Percentiles rank a stretch among this genome's conserved stretches.
These are phyloP conservation scores for Backusella westeae DNA, from an alignment of 192 early-diverging fungal genomes.

Conservation along the genomic window DNA sequence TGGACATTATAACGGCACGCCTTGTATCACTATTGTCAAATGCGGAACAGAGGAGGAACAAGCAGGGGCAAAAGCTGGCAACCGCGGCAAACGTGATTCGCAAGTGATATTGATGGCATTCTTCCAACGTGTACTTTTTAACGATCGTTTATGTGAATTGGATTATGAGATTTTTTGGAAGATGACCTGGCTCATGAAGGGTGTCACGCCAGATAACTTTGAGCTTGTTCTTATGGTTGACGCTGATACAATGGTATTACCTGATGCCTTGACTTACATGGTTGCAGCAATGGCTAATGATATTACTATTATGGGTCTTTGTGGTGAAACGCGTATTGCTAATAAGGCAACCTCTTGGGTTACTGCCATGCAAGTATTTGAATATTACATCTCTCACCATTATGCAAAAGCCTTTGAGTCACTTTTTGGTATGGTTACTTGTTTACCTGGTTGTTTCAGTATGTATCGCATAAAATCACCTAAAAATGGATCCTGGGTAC, in stretches of 20 bases:
- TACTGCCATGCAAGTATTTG: constrained; percentile 95
- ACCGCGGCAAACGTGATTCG: constrained; percentile 95
- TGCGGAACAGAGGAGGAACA: constrained; percentile 71
- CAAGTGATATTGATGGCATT: constrained; percentile 96
- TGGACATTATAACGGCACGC: constrained; percentile 68
- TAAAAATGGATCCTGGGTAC: constrained; percentile 69
- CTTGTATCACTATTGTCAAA: constrained; percentile 70
- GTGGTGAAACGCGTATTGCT: constrained; percentile 95
- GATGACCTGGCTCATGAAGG: constrained; percentile 69
- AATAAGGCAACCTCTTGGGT: constrained; percentile 81
- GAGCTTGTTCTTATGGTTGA: constrained; percentile 80
- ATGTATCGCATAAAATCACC: constrained; percentile 93
- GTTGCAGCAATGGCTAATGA: constrained; percentile 94
- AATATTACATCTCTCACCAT: constrained; percentile 95
- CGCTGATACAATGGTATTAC: constrained; percentile 84
- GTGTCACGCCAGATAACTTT: constrained; percentile 85
- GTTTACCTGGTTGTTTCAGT: constrained; percentile 94
- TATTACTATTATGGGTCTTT: constrained; percentile 90
- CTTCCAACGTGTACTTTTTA: constrained; percentile 73
- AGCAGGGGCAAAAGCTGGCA: constrained; percentile 72
- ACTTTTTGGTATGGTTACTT: constrained; percentile 91
- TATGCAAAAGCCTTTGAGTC: constrained; percentile 95
- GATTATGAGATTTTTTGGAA: constrained; percentile 92
- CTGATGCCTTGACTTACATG: constrained; percentile 80
- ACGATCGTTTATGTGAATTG: constrained; percentile 85